These are phyloP conservation scores for Phytophthora pini DNA, from an alignment of 352 stramenopile genomes.

Conservation along the genomic window DNA sequence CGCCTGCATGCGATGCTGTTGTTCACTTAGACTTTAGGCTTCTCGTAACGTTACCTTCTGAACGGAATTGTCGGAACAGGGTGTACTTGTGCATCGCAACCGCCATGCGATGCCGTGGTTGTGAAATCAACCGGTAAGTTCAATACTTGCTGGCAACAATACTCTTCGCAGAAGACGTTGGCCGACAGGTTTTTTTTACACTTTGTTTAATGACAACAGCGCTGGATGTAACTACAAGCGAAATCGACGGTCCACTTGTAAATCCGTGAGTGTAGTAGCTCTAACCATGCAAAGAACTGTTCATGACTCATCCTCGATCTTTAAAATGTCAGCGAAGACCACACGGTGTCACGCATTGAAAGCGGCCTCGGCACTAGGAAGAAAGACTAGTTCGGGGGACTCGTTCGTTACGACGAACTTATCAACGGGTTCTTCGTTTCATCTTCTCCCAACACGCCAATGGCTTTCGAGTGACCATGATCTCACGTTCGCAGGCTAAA, in stretches of 20 bases:
- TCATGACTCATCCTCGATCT: too few species aligned
- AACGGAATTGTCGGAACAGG: too few species aligned
- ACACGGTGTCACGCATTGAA: too few species aligned
- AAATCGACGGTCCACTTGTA: too few species aligned
- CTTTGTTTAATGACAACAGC: neutral
- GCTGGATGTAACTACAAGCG: too few species aligned
- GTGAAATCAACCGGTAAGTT: slow-evolving; percentile 2
- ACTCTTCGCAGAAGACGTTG: neutral
- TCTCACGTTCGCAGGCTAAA: slow-evolving; percentile 14
- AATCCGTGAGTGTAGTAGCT: too few species aligned
- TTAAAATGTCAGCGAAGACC: too few species aligned
- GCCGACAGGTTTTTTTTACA: neutral
- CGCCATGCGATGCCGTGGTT: neutral
- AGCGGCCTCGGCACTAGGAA: neutral
- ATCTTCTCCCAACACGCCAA: slow-evolving; percentile 13
- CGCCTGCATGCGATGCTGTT: too few species aligned
- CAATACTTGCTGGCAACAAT: neutral
- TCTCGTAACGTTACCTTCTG: slow-evolving; percentile 2
- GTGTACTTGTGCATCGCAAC: neutral
- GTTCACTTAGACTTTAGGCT: too few species aligned
- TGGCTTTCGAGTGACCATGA: slow-evolving; percentile 20
- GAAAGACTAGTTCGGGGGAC: neutral
- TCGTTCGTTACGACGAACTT: slow-evolving; percentile 24
- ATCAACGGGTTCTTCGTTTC: slow-evolving; percentile 38
- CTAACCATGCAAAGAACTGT: too few species aligned